Evolutionary conservation across 2,329 filamentous ascomycete species (phyloP).

Genomic region (Scedosporium aurantiacum): DNA sequence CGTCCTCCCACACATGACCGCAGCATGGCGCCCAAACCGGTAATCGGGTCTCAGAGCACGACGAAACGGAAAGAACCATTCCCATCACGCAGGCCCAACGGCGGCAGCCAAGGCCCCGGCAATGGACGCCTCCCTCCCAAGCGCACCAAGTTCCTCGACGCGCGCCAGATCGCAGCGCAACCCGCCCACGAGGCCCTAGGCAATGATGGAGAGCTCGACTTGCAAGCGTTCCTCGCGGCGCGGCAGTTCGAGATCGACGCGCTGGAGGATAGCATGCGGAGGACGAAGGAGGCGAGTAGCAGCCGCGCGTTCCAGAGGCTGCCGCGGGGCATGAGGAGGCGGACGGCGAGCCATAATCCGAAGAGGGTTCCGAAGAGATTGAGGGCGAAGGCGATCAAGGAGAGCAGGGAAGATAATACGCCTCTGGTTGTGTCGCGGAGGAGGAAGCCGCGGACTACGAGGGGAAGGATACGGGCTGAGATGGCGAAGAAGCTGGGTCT

Average conservation of each 20-base stretch:
- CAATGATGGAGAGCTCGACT: constrained; percentile 69
- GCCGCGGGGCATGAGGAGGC: constrained; percentile 68
- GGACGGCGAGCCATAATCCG: constrained; percentile 91
- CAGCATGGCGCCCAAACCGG: constrained; percentile 4
- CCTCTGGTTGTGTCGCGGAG: constrained; percentile 60
- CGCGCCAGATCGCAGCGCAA: constrained; percentile 39
- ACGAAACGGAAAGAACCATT: constrained; percentile 3
- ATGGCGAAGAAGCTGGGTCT: constrained; percentile 61
- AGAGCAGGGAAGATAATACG: constrained; percentile 87
- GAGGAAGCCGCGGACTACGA: constrained; percentile 48
- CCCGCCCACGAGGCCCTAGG: constrained; percentile 35
- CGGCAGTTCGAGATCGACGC: constrained; percentile 84
- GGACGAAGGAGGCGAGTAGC: constrained; percentile 50
- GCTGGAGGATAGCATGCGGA: constrained; percentile 70
- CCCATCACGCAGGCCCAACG: not conserved
- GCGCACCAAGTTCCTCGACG: constrained; percentile 34
- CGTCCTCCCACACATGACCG: not conserved
- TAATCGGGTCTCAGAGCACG: not conserved
- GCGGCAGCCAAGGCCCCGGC: not conserved
- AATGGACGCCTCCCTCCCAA: constrained; percentile 18
- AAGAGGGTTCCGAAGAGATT: constrained; percentile 77
- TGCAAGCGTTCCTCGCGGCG: constrained; percentile 72
- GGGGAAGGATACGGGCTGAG: constrained; percentile 56
- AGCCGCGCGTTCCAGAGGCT: constrained; percentile 84
- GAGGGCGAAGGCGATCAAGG: constrained; percentile 52